These are phyloP conservation scores for Huiozyma sinensis DNA, from an alignment of 805 yeast genomes.

Conservation along the genomic window DNA sequence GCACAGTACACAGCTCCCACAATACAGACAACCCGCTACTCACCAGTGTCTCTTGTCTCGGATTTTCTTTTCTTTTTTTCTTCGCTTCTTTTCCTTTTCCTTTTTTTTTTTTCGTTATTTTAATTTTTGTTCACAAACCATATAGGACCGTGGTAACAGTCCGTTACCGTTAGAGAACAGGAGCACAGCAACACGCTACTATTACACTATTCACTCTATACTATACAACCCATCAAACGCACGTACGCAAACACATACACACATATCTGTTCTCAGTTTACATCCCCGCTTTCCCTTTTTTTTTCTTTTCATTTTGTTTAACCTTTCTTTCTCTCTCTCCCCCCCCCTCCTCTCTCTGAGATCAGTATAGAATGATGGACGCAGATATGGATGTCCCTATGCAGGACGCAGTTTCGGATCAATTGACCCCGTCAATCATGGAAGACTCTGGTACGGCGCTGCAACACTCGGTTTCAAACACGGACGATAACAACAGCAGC, in stretches of 20 bases:
- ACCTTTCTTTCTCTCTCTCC: too few species aligned
- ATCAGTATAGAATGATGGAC: conserved; percentile 37
- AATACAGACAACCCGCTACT: too few species aligned
- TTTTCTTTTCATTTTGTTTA: too few species aligned
- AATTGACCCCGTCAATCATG: conserved; percentile 28
- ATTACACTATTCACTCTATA: not conserved
- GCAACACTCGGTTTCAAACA: not conserved
- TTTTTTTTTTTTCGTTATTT: too few species aligned
- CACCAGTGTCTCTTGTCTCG: too few species aligned
- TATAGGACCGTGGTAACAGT: too few species aligned
- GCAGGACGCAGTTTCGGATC: conserved; percentile 56
- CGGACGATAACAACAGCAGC: conserved; percentile 2
- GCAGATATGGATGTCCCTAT: conserved; percentile 73
- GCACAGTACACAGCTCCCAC: too few species aligned
- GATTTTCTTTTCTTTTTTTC: too few species aligned
- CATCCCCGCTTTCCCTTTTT: too few species aligned
- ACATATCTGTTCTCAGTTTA: too few species aligned
- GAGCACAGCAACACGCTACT: not conserved
- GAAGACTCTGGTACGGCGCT: conserved; percentile 10
- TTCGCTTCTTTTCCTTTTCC: too few species aligned
- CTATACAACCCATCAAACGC: not conserved
- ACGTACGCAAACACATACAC: not conserved
- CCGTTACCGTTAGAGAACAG: not conserved
- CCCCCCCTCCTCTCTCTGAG: not conserved
- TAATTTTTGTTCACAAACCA: too few species aligned